Evolutionary conservation across 148 eudicot species (phyloP), one percentile per base, ranked within the genome.

Genomic region (Nepenthes mirabilis): DNA sequence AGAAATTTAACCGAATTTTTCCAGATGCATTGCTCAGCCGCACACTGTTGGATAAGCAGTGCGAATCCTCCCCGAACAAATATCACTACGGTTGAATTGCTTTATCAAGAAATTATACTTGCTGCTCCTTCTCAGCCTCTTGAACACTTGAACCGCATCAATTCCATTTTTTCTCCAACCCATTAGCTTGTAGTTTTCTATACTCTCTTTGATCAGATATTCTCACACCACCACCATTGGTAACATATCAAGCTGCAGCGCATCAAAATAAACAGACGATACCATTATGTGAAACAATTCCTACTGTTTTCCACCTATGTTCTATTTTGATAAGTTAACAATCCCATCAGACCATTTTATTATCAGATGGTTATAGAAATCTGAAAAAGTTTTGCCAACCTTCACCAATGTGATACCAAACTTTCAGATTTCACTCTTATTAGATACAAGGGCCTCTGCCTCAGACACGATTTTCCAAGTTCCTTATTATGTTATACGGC

Each of bases 401-500:
- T 81, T 79, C 57, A 75, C 82, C 71, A 82, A 74, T 54, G 70
- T 55, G 51, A 65, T 62, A 57, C 76, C 69, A 72, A 77, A 66
- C 37, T 69, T 67, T 58, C 81, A 82, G 75, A 77, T 59, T 59
- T 82, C 84, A 58, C 57, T 69, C 72, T 82, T 90, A 70, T 66
- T 73, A 33, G 80, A 72, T 70, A 73, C 73, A 76, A 80, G 80
- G 62, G 58, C 68, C 67, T 81, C 83, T 60, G 55, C 72, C 75
- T 94, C 87, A 73, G 83, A 76, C 69, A 82, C 83, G 68, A 94
- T 65, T 48, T 64, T 78, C 58, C 74, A 68, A 51, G 82, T 79
- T 74, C 70, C 82, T 63, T 82, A 87, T 84, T 89, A 95, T 65
- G 87, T 75, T 77, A 82, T 67, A 49, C 72, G 87, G 65, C 89